Percentiles rank a stretch among this genome's conserved stretches.
These are phyloP conservation scores for Dictyostelium brefeldianum DNA, from an alignment of 78 protist genomes.

Conservation along the genomic window DNA sequence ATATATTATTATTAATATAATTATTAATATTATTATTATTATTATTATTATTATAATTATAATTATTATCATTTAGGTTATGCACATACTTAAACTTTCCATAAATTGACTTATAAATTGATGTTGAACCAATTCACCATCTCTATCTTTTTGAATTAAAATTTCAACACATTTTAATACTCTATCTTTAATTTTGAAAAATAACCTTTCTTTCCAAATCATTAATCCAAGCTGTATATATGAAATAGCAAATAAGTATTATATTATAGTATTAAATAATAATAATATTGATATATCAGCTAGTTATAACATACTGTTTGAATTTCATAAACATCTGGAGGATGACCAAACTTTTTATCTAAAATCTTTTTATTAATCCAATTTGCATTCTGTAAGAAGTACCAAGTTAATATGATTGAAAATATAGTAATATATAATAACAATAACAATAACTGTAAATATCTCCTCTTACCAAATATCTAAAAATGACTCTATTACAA, in stretches of 20 bases:
- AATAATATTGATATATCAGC: not conserved
- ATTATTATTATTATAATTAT: not conserved
- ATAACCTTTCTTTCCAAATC: slow-evolving; percentile 74
- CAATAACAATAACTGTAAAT: no score
- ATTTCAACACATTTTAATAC: slow-evolving; percentile 60
- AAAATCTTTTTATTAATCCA: slow-evolving; percentile 69
- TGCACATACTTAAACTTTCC: slow-evolving; percentile 64
- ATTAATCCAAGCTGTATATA: slow-evolving; percentile 51
- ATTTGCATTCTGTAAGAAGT: slow-evolving; percentile 22
- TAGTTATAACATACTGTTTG: slow-evolving; percentile 36
- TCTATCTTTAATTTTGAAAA: slow-evolving; percentile 35
- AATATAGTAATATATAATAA: not conserved
- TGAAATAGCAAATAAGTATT: not conserved
- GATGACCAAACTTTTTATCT: slow-evolving; percentile 72
- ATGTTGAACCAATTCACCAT: slow-evolving; percentile 48
- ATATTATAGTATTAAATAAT: not conserved
- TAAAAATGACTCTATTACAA: slow-evolving; percentile 57
- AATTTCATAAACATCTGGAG: slow-evolving; percentile 71
- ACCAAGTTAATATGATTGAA: not conserved
- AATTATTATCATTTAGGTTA: no score
- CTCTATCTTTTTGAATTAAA: slow-evolving; percentile 69
- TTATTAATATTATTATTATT: no score
- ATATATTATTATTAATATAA: not conserved
- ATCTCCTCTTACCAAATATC: slow-evolving; percentile 85
- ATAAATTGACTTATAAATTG: slow-evolving; percentile 39